Evolutionary conservation across 345 rosid genomes (phyloP).

Genomic region (Eucalyptus guilfoylei): DNA sequence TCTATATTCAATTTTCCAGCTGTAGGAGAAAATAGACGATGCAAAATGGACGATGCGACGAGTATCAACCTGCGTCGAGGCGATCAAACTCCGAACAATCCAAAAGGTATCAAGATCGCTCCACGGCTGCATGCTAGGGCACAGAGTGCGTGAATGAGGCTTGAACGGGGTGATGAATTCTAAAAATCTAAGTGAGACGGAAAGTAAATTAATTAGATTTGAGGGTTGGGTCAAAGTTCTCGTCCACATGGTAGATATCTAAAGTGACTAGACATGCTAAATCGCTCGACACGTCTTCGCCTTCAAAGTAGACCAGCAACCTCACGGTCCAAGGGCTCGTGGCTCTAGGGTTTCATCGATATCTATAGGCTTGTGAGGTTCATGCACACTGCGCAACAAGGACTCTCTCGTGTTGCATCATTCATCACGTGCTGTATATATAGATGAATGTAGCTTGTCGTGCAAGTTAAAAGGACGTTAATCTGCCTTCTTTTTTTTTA

Average conservation of each 20-base stretch:
- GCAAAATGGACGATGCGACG: background rate
- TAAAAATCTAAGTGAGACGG: background rate
- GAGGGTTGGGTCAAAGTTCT: background rate
- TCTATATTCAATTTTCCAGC: background rate
- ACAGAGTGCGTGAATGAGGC: background rate
- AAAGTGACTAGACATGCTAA: background rate
- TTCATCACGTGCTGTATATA: background rate
- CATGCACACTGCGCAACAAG: background rate
- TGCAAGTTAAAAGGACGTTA: background rate
- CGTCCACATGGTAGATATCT: background rate
- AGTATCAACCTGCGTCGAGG: background rate
- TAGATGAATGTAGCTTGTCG: background rate
- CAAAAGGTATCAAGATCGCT: background rate
- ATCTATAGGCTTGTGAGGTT: background rate
- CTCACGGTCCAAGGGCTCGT: background rate
- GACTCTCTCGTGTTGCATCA: background rate
- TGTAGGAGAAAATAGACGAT: background rate
- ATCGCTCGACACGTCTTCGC: background rate
- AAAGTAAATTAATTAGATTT: background rate
- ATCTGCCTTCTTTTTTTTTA: background rate
- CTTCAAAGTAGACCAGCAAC: background rate
- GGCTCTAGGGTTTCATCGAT: background rate
- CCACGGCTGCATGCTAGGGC: background rate
- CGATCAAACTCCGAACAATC: background rate
- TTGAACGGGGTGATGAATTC: background rate